Conservation (phyloP, 1,139 yeast species). For the Candida pseudoviswanathii region DNA sequence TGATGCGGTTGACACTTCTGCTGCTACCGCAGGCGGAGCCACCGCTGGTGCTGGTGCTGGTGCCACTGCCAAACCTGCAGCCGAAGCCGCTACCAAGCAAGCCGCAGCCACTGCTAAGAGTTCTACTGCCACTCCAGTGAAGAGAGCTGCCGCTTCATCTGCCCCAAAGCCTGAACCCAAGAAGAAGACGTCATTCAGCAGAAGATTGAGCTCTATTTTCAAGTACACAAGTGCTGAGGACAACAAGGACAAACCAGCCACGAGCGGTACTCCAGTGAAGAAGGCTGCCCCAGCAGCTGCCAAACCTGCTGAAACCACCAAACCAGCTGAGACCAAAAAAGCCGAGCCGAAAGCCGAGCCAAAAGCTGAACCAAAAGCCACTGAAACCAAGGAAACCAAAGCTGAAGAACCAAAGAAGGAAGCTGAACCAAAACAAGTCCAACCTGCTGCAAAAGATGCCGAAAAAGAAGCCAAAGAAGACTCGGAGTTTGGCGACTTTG, state of each 20-base stretch:
- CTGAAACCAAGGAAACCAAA: conserved; percentile 10
- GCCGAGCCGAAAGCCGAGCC: conserved; percentile 15
- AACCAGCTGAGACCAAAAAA: not conserved
- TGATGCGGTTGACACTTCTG: conserved; percentile 9
- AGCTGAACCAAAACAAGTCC: conserved; percentile 17
- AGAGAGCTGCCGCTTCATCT: conserved; percentile 8
- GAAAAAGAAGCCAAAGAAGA: conserved; percentile 15
- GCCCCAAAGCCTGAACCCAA: conserved; percentile 12
- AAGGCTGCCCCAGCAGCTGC: conserved; percentile 8
- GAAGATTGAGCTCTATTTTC: conserved; percentile 17
- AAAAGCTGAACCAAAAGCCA: conserved; percentile 3
- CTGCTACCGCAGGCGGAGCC: not conserved
- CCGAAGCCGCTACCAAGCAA: conserved; percentile 5
- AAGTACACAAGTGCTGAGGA: conserved; percentile 10
- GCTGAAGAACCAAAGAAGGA: conserved; percentile 11
- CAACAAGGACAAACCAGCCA: conserved; percentile 2
- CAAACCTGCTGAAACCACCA: not conserved
- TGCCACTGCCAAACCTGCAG: not conserved
- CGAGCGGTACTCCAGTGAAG: conserved; percentile 14
- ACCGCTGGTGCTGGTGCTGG: conserved; percentile 3
- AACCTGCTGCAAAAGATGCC: conserved; percentile 17
- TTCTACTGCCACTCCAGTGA: conserved; percentile 1
- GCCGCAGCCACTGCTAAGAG: not conserved
- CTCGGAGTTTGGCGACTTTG: conserved; percentile 16
- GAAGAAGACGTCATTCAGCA: conserved; percentile 14